Evolutionary conservation across 805 yeast species (phyloP).

Genomic region (Candida ovalis): DNA sequence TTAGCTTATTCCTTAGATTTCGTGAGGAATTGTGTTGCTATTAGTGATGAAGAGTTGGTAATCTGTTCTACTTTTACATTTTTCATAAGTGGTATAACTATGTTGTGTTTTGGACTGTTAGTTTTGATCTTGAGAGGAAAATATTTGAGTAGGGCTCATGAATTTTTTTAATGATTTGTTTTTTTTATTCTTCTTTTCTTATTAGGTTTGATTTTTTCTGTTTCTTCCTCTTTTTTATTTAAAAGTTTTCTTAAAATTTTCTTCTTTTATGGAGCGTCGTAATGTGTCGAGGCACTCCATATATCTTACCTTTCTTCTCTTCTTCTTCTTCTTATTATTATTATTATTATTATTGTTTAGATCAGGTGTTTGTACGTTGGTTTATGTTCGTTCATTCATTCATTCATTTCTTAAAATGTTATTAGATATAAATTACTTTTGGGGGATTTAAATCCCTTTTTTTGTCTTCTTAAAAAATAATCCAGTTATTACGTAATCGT

Average conservation of each 20-base stretch:
- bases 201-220: neutral
- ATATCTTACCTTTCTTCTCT: neutral
- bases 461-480: too few relatives aligned
- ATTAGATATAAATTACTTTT: too few relatives aligned
- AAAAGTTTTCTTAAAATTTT: neutral
- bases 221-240: neutral
- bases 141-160: conserved; percentile 24
- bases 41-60: conserved; percentile 19
- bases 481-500: neutral
- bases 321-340: too few relatives aligned
- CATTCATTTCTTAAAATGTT: neutral
- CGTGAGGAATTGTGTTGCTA: conserved; percentile 38
- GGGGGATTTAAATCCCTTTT: too few relatives aligned
- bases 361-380: too few relatives aligned
- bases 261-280: neutral
- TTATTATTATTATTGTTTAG: too few relatives aligned
- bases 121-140: conserved; percentile 20
- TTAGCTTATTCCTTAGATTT: conserved; percentile 65
- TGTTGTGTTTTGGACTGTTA: conserved; percentile 22
- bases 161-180: conserved; percentile 19
- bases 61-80: conserved; percentile 33
- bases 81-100: conserved; percentile 24
- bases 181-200: neutral
- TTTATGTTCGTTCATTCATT: too few relatives aligned
- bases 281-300: neutral